Conservation (phyloP, 1,284 basidiomycete genomes). For the Pascua sp. region DNA sequence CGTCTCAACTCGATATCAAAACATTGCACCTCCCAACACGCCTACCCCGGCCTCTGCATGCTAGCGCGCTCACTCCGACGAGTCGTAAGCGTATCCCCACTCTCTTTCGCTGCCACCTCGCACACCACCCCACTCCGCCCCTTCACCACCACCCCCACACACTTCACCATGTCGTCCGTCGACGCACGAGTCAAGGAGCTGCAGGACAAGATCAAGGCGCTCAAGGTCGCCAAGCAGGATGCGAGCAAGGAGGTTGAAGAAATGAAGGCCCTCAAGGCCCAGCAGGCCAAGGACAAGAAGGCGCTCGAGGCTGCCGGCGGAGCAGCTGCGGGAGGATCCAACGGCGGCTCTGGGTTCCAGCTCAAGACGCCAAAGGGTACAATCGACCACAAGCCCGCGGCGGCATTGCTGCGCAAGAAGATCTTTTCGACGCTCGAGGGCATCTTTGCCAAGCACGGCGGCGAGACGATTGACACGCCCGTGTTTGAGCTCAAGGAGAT, state of each 20-base stretch:
- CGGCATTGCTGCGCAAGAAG: conserved; percentile 87
- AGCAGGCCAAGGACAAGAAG: conserved; percentile 33
- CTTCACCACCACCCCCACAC: conserved; percentile 1
- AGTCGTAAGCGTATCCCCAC: not conserved
- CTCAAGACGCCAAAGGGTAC: conserved; percentile 67
- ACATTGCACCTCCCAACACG: not conserved
- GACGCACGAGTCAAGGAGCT: conserved; percentile 42
- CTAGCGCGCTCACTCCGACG: conserved; percentile 10
- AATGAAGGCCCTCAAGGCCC: conserved; percentile 46
- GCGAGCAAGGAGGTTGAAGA: conserved; percentile 45
- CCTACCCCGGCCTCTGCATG: conserved; percentile 11
- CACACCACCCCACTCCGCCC: not conserved
- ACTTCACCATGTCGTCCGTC: conserved; percentile 12
- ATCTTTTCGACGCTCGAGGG: conserved; percentile 87
- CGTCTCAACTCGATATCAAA: no score
- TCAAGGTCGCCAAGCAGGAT: conserved; percentile 47
- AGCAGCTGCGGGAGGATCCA: conserved; percentile 1
- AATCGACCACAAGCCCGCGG: conserved; percentile 89
- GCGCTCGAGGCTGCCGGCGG: conserved; percentile 55
- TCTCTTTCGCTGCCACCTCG: not conserved
- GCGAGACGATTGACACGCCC: conserved; percentile 90
- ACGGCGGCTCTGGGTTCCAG: conserved; percentile 23
- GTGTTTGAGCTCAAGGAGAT: conserved; percentile 98
- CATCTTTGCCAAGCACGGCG: conserved; percentile 85
- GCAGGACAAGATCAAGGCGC: conserved; percentile 42